Evolutionary conservation across 1,139 yeast genomes (phyloP), one percentile per base, ranked within the genome.

Genomic region (Diutina mesorugosa): DNA sequence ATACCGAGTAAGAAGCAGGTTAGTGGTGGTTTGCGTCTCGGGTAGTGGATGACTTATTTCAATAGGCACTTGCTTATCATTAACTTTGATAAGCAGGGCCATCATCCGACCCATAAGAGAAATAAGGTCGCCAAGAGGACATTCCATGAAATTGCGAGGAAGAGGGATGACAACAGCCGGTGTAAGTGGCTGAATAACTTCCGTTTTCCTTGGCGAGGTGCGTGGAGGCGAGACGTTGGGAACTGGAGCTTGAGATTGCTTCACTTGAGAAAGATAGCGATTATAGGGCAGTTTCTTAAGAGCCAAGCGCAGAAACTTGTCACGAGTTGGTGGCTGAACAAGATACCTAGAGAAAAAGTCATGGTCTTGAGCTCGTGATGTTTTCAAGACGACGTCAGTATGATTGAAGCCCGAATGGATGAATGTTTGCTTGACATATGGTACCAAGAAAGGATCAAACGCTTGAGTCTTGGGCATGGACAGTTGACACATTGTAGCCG

Each of bases 91-190:
- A 38, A 90, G 73, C 54, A 87, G 86, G 56, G 81, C 79, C 46
- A 93, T 72, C 96, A 91, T 90, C 57, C 96, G 73, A 1, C 96
- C 76, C 38, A 91, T 84, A 45, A 91, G 73, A 0, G 79, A 73
- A 50, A 90, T 83, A 53, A 93, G 71, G 62, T 87, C 93, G 48
- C 82, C 81, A 58, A 84, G 75, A 12, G 88, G 78, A 65, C 96
- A 88, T 52, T 81, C 76, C 63, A 83, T 81, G 67, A 83, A 89
- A 58, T 80, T 74, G 12, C 65, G 59, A 0, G 96, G 90, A 10
- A 88, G 73, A 9, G 21, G 6, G 21, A 8, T 30, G n/a, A 50
- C 29, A n/a, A 32, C 57, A 6, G 50, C 26, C 55, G 26, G 12
- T n/a, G 35, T 21, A 4, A 18, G 51, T 10, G 32, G 32, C 28